Percentiles rank a stretch among this genome's conserved stretches.
These are phyloP conservation scores for Aspergillus intermedius DNA, from an alignment of 2,329 filamentous ascomycete genomes.

Conservation along the genomic window DNA sequence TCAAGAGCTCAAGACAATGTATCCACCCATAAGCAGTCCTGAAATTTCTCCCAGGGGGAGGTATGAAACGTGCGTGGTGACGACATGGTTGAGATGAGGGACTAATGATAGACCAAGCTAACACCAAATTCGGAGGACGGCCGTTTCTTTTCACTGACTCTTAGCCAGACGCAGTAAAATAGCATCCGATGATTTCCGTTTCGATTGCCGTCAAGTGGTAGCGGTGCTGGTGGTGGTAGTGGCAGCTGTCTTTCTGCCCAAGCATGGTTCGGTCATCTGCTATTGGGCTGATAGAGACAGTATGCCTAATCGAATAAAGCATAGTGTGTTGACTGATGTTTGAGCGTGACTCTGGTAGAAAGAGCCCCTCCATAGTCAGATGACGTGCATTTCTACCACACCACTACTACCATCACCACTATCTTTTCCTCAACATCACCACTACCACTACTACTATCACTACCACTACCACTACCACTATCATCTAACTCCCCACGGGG, in stretches of 20 bases:
- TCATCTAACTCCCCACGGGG: conserved; percentile 9
- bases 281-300: neutral
- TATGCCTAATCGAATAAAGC: neutral
- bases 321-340: neutral
- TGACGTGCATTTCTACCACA: neutral
- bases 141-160: too few relatives aligned
- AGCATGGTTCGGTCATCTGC: neutral
- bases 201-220: too few relatives aligned
- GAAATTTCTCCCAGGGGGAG: too few relatives aligned
- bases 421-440: neutral
- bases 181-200: too few relatives aligned
- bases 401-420: neutral
- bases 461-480: neutral
- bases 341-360: neutral
- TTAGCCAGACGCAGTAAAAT: too few relatives aligned
- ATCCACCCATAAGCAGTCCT: too few relatives aligned
- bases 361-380: neutral
- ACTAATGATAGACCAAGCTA: too few relatives aligned
- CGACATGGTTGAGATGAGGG: too few relatives aligned
- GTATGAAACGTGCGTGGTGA: too few relatives aligned
- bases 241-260: neutral
- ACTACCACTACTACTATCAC: neutral
- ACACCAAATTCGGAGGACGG: too few relatives aligned
- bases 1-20: too few relatives aligned
- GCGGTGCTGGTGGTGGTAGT: neutral